These are phyloP conservation scores for Multifurca ochricompacta DNA, from an alignment of 768 basidiomycete species.

Conservation along the genomic window DNA sequence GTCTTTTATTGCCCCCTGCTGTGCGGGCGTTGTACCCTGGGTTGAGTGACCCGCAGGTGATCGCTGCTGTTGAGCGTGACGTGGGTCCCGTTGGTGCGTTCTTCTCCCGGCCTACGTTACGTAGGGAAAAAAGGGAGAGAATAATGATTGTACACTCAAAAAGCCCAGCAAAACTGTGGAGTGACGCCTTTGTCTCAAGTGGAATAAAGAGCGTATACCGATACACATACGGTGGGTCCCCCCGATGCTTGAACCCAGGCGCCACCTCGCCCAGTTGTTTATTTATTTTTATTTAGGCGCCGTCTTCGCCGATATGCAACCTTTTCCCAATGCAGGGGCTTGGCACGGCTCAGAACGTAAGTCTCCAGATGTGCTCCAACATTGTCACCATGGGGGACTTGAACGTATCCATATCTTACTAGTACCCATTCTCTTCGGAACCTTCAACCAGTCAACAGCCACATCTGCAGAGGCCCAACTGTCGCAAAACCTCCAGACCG, in stretches of 20 bases:
- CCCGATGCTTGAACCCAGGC: too few species aligned
- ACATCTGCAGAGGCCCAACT: constrained; percentile 22
- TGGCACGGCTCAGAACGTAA: neutral
- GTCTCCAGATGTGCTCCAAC: too few species aligned
- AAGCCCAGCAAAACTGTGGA: constrained; percentile 13
- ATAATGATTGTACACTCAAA: neutral
- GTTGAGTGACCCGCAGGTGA: neutral
- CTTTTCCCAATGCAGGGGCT: neutral
- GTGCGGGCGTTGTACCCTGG: constrained; percentile 1
- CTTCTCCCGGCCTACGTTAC: too few species aligned
- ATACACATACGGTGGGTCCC: constrained; percentile 4
- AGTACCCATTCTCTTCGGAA: constrained; percentile 26
- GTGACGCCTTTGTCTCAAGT: constrained; percentile 1
- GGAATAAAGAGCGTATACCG: constrained; percentile 8
- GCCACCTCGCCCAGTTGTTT: neutral
- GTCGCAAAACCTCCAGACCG: constrained; percentile 21
- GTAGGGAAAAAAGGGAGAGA: too few species aligned
- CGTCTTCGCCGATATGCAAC: neutral
- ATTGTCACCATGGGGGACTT: too few species aligned
- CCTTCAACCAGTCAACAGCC: constrained; percentile 24
- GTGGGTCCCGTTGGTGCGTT: constrained; percentile 1
- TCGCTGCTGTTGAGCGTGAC: constrained; percentile 2
- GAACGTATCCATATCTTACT: too few species aligned
- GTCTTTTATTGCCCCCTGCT: neutral
- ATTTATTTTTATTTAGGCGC: neutral